A percentile compares a stretch with the other conserved stretches of the same genome.
Conservation (phyloP, 2,329 filamentous ascomycete genomes). For the Taxawa tesnikishii region DNA sequence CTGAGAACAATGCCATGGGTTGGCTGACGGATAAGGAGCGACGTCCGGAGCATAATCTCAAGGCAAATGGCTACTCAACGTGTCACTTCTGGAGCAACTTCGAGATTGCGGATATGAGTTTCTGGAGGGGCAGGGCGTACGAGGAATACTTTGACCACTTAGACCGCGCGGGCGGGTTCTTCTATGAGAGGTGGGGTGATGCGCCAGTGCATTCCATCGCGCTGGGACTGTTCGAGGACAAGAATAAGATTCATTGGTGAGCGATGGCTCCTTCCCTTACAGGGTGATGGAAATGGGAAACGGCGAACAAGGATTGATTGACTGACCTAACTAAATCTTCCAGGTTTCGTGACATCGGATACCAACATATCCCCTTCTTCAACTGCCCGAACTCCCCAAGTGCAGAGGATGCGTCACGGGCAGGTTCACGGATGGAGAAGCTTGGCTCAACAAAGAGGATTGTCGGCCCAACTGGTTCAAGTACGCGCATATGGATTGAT, state of each 20-base stretch:
- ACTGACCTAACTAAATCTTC: not conserved
- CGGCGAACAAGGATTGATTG: no score
- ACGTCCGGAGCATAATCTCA: conserved; percentile 65
- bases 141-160: conserved; percentile 95
- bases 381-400: conserved; percentile 95
- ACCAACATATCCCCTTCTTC: conserved; percentile 96
- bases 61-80: conserved; percentile 87
- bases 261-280: conserved; percentile 22
- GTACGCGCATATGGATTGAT: conserved; percentile 71
- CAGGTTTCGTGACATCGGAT: conserved; percentile 98
- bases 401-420: conserved; percentile 81
- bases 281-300: no score
- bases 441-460: conserved; percentile 78
- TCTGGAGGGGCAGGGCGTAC: conserved; percentile 83
- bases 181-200: conserved; percentile 97
- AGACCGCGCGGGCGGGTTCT: conserved; percentile 90
- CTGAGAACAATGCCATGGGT: conserved; percentile 71
- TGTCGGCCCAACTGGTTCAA: conserved; percentile 97
- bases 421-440: conserved; percentile 76
- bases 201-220: conserved; percentile 94
- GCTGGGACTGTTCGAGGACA: conserved; percentile 82
- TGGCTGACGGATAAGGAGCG: conserved; percentile 74
- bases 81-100: conserved; percentile 99
- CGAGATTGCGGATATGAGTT: conserved; percentile 84
- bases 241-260: conserved; percentile 83